phyloP scores from a whole-genome alignment of 495 filamentous ascomycete species.

The Penicillium atrosanguineum region DNA sequence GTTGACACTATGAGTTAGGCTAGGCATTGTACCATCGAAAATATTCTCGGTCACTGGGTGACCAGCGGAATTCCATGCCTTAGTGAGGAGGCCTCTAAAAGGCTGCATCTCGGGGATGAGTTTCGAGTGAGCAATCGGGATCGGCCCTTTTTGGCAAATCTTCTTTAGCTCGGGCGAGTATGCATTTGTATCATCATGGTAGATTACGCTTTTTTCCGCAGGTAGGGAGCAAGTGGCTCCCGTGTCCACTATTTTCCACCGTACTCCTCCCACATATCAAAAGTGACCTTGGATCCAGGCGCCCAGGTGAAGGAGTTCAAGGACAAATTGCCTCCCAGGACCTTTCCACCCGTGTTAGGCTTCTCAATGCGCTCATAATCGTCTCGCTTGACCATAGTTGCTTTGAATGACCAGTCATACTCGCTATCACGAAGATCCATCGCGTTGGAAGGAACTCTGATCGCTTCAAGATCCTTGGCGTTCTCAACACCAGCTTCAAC shows the following conservation, averaged over 20 bases:
- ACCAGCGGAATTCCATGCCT: conserved; percentile 44
- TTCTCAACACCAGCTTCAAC: conserved; percentile 48
- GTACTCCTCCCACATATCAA: conserved; percentile 51
- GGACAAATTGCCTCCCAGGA: conserved; percentile 42
- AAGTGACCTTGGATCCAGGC: conserved; percentile 44
- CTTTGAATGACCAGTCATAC: conserved; percentile 55
- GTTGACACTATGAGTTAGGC: conserved; percentile 47
- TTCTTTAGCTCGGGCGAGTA: conserved; percentile 31
- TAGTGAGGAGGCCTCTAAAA: conserved; percentile 50
- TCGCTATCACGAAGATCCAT: conserved; percentile 9
- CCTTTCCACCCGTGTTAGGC: conserved; percentile 49
- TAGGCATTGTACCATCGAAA: conserved; percentile 45
- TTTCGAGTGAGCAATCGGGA: conserved; percentile 49
- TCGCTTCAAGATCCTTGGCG: background rate
- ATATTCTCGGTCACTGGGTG: conserved; percentile 15
- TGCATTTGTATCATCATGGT: conserved; percentile 42
- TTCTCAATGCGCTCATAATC: conserved; percentile 58
- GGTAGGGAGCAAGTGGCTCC: conserved; percentile 23
- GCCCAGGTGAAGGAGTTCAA: conserved; percentile 52
- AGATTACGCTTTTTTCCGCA: conserved; percentile 23
- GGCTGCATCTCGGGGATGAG: conserved; percentile 43
- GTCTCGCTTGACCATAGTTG: conserved; percentile 50
- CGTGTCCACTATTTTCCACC: conserved; percentile 53
- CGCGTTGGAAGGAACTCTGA: background rate
- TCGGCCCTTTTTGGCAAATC: conserved; percentile 41